Conservation (phyloP, 176 grass and related monocot genomes). For the Coix lacrymajobi region DNA sequence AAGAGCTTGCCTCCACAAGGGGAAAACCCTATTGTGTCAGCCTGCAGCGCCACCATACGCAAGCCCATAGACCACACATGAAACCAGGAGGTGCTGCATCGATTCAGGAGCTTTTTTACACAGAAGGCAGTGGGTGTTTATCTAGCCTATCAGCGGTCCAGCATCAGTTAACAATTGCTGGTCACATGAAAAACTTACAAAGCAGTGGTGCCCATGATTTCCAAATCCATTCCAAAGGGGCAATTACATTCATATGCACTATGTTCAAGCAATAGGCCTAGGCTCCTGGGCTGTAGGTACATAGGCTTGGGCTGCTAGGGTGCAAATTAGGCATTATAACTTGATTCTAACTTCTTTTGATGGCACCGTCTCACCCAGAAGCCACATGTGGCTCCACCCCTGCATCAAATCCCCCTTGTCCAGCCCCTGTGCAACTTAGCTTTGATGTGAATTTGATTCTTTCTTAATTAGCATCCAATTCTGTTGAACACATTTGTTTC, state of each 20-base stretch:
- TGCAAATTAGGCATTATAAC: background rate
- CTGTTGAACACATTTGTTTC: background rate
- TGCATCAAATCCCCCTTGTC: background rate
- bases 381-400: background rate
- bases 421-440: background rate
- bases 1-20: background rate
- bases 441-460: background rate
- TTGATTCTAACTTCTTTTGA: background rate
- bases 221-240: background rate
- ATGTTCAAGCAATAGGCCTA: background rate
- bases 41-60: background rate
- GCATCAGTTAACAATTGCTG: background rate
- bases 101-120: background rate
- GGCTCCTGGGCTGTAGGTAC: background rate
- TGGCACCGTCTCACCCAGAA: background rate
- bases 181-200: background rate
- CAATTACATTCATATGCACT: background rate
- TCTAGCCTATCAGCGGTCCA: background rate
- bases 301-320: background rate
- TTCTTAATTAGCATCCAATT: conserved; percentile 2
- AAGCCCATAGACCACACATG: background rate
- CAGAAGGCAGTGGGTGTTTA: background rate
- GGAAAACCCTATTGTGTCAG: background rate
- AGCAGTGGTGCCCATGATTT: background rate
- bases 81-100: background rate